A percentile compares a stretch with the other conserved stretches of the same genome.
Conservation (phyloP, 2,329 filamentous ascomycete species). For the Aspergillus sp. region DNA sequence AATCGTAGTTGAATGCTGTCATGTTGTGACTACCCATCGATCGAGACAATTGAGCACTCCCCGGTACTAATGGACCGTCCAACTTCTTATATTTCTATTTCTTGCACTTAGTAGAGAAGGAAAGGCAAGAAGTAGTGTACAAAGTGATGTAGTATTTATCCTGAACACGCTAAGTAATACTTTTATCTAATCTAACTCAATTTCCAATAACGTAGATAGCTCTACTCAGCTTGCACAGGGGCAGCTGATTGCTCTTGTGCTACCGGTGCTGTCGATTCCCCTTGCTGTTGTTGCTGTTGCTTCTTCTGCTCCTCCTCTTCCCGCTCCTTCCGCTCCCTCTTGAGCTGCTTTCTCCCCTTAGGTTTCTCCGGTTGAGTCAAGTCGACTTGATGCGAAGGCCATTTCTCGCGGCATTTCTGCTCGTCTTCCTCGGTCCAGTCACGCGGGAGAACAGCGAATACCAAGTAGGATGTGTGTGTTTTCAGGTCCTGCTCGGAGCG, state of each 20-base stretch:
- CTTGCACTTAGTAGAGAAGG: neutral
- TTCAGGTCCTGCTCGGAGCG: conserved; percentile 86
- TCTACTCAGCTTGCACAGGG: conserved; percentile 6
- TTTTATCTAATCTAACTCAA: neutral
- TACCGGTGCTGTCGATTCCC: neutral
- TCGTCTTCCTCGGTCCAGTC: conserved; percentile 87
- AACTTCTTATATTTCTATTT: too few species aligned
- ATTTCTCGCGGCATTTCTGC: conserved; percentile 63
- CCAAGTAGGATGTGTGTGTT: conserved; percentile 94
- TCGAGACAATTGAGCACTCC: too few species aligned
- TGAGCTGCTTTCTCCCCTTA: conserved; percentile 45
- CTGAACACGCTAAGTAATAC: neutral
- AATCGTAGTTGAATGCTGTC: too few species aligned
- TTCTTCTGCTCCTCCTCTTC: conserved; percentile 18
- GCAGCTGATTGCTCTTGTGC: conserved; percentile 5
- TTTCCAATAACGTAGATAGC: neutral
- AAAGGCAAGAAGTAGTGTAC: neutral
- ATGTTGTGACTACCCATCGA: too few species aligned
- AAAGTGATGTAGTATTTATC: neutral
- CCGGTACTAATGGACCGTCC: too few species aligned
- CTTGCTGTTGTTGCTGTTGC: conserved; percentile 9
- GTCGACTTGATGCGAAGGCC: conserved; percentile 61
- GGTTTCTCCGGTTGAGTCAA: conserved; percentile 25
- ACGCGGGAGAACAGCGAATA: conserved; percentile 86
- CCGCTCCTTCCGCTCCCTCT: conserved; percentile 33